These are phyloP conservation scores for Solanum chacoense DNA, from an alignment of 305 asterid species.

Conservation along the genomic window DNA sequence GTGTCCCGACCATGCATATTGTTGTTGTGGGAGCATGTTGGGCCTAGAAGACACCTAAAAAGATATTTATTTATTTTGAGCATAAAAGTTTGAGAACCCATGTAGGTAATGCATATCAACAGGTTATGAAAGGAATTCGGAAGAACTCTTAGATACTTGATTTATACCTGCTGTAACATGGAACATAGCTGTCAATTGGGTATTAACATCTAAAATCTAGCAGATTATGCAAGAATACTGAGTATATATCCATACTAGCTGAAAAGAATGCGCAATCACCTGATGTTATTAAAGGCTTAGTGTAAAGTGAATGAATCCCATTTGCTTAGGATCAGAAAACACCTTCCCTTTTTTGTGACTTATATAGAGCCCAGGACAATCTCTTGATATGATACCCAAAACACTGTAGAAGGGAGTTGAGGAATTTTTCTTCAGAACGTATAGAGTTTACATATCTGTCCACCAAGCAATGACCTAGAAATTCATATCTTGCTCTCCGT, in stretches of 20 bases:
- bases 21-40: not conserved
- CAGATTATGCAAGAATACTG: not conserved
- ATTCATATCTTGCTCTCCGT: not conserved
- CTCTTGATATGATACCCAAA: not conserved
- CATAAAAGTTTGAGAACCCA: not conserved
- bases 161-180: not conserved
- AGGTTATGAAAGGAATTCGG: not conserved
- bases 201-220: not conserved
- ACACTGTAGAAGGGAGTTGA: not conserved
- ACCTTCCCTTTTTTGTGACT: not conserved
- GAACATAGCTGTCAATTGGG: not conserved
- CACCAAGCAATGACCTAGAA: not conserved
- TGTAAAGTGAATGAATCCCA: not conserved
- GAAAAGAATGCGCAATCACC: not conserved
- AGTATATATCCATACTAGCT: not conserved
- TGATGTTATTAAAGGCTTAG: not conserved
- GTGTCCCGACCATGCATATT: not conserved
- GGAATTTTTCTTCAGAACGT: not conserved
- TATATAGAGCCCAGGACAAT: not conserved
- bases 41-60: not conserved
- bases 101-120: not conserved
- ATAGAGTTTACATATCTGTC: not conserved
- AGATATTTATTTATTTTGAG: not conserved
- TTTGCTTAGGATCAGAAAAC: not conserved
- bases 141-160: not conserved